These are phyloP conservation scores for Akanthomyces muscarius DNA, from an alignment of 2,329 filamentous ascomycete genomes.

Conservation along the genomic window DNA sequence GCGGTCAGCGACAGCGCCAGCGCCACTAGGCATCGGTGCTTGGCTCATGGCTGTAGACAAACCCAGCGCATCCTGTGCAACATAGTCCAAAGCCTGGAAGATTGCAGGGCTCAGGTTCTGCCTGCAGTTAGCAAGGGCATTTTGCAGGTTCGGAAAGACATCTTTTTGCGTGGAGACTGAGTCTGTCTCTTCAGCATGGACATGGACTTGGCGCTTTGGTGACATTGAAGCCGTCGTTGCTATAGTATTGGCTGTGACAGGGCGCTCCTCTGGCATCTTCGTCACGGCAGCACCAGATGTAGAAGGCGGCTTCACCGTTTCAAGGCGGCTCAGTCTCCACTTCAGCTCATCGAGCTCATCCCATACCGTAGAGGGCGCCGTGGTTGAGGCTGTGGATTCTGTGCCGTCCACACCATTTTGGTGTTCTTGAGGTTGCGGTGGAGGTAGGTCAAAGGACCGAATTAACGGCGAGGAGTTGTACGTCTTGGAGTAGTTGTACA, in stretches of 20 bases:
- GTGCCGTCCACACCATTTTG: conserved; percentile 59
- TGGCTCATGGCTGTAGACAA: conserved; percentile 76
- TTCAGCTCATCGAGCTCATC: conserved; percentile 96
- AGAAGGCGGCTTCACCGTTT: conserved; percentile 78
- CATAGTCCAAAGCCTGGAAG: conserved; percentile 74
- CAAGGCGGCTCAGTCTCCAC: conserved; percentile 83
- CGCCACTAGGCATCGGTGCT: conserved; percentile 63
- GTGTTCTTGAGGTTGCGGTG: conserved; percentile 26
- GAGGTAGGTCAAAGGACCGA: conserved; percentile 34
- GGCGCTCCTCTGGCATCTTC: conserved; percentile 71
- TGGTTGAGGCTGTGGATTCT: conserved; percentile 83
- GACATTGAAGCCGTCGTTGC: conserved; percentile 88
- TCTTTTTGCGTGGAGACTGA: conserved; percentile 48
- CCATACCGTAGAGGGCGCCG: conserved; percentile 90
- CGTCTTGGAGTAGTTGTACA: conserved; percentile 29
- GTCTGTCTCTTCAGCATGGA: conserved; percentile 35
- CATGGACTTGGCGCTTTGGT: conserved; percentile 58
- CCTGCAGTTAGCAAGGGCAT: conserved; percentile 77
- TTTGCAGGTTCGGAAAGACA: conserved; percentile 72
- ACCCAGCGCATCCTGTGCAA: conserved; percentile 74
- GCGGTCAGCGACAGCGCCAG: conserved; percentile 68
- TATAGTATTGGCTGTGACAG: conserved; percentile 85
- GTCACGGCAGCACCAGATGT: conserved; percentile 79
- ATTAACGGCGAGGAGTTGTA: conserved; percentile 61
- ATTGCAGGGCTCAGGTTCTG: conserved; percentile 64